Evolutionary conservation across 148 eudicot genomes (phyloP), one percentile per base, ranked within the genome.

Genomic region (Diospyros kaki): DNA sequence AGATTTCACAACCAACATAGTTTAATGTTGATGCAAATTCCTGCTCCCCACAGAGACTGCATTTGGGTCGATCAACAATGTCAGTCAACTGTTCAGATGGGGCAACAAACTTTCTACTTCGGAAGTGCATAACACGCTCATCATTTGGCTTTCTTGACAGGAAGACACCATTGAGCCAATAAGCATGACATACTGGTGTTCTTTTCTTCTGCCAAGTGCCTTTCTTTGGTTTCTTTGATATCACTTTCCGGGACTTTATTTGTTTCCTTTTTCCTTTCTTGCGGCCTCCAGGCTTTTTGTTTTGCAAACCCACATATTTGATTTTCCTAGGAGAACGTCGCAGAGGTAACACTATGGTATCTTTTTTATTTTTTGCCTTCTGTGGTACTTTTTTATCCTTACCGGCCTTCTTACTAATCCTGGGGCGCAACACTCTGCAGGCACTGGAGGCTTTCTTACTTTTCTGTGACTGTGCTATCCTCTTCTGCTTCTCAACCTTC

Each of bases 311-410:
- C 14, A 81, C 62, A 68, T 48, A 66, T 67, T 76, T 86, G 9
- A 87, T 82, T 76, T 83, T 77, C 78, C 99, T 84, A 63, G 94
- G 76, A 75, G 99, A 95, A 79, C 99, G 92, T 40, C 97, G 88
- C 69, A 87, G 75, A 74, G 91, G 83, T 71, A 89, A 79, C 68
- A 80, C 88, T 69, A 81, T 67, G 78, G 76, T 58, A 58, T 28
- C 78, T 78, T 79, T 69, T 64, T 79, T 81, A 68, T 28, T 81
- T 54, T 77, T 81, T 56, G 58, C 74, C n/a, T 79, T 52, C 42
- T 72, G 46, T 61, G 54, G 58, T 63, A 63, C 62, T 80, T 70
- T 79, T 80, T 75, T 84, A 40, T 14, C 72, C 64, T 77, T 77
- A 61, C 83, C 61, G 64, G 52, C 68, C 58, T 75, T 83, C 77